These are phyloP conservation scores for Acanthamoeba healyi DNA, from an alignment of 208 protist species.

Conservation along the genomic window DNA sequence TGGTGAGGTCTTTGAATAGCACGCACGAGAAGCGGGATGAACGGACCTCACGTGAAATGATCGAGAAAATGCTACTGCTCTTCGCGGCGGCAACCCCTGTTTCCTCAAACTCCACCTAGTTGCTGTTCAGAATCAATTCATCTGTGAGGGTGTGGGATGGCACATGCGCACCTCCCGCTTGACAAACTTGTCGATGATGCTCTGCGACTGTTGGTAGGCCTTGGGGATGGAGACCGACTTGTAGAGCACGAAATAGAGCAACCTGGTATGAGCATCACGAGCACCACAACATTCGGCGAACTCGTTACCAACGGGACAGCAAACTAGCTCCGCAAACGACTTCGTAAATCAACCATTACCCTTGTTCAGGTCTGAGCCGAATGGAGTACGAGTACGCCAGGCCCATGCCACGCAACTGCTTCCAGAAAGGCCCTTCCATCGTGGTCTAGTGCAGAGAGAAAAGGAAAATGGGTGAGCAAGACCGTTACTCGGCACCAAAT, in stretches of 20 bases:
- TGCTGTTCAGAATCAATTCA: neutral
- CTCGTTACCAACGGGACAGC: no score
- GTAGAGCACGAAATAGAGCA: constrained; percentile 64
- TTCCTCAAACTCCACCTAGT: constrained; percentile 64
- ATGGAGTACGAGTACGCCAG: constrained; percentile 79
- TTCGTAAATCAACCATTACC: neutral
- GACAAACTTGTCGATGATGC: constrained; percentile 25
- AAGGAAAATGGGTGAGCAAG: no score
- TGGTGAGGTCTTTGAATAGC: neutral
- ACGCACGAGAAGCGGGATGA: no score
- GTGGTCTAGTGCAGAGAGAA: constrained; percentile 13
- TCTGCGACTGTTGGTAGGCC: constrained; percentile 37
- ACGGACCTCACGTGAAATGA: constrained; percentile 53
- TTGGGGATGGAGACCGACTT: constrained; percentile 62
- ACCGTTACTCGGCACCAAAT: no score
- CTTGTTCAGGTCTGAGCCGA: constrained; percentile 8
- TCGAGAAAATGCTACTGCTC: constrained; percentile 62
- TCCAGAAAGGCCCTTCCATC: constrained; percentile 87
- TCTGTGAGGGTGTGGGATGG: neutral
- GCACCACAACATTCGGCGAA: no score
- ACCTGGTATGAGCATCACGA: no score
- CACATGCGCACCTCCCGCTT: neutral
- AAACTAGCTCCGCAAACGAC: no score
- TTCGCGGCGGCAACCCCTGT: constrained; percentile 28
- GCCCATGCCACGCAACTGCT: constrained; percentile 81